These are phyloP conservation scores for Paecilomyces niveus DNA, from an alignment of 2,329 filamentous ascomycete species.

Conservation along the genomic window DNA sequence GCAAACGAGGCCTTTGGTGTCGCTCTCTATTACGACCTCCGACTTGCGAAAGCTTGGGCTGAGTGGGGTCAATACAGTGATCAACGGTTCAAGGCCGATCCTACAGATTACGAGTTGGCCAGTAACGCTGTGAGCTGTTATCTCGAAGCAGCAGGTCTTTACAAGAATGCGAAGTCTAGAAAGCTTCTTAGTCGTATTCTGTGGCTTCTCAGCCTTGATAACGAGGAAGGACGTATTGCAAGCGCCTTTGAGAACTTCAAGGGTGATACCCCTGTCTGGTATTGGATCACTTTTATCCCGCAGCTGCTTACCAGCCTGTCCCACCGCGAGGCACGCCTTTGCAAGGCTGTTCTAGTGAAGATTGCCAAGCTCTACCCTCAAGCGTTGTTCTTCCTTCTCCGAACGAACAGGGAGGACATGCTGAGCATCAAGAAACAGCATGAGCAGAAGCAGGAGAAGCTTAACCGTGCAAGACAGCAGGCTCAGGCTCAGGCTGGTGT, in stretches of 20 bases:
- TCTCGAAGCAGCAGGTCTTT: constrained; percentile 88
- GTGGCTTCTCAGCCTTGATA: constrained; percentile 91
- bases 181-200: constrained; percentile 90
- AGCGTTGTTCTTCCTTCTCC: constrained; percentile 87
- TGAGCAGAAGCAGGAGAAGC: constrained; percentile 55
- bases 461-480: constrained; percentile 53
- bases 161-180: constrained; percentile 93
- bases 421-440: constrained; percentile 82
- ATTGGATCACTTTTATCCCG: constrained; percentile 99
- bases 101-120: constrained; percentile 71
- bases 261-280: constrained; percentile 96
- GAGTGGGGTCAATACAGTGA: constrained; percentile 99
- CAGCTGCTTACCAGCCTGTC: constrained; percentile 88
- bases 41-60: constrained; percentile 93
- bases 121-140: constrained; percentile 94
- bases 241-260: constrained; percentile 92
- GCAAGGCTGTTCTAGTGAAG: constrained; percentile 79
- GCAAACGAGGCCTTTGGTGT: constrained; percentile 92
- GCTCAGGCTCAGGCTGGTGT: constrained; percentile 17
- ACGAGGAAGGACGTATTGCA: constrained; percentile 74
- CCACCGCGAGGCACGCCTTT: constrained; percentile 82
- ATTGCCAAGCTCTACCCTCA: constrained; percentile 96
- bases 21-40: constrained; percentile 91
- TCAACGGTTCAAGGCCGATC: constrained; percentile 87
- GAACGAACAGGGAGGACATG: constrained; percentile 93